Percentiles rank a stretch among this genome's conserved stretches.
These are phyloP conservation scores for Rhododendron mucronatum DNA, from an alignment of 148 eudicot species.

Conservation along the genomic window DNA sequence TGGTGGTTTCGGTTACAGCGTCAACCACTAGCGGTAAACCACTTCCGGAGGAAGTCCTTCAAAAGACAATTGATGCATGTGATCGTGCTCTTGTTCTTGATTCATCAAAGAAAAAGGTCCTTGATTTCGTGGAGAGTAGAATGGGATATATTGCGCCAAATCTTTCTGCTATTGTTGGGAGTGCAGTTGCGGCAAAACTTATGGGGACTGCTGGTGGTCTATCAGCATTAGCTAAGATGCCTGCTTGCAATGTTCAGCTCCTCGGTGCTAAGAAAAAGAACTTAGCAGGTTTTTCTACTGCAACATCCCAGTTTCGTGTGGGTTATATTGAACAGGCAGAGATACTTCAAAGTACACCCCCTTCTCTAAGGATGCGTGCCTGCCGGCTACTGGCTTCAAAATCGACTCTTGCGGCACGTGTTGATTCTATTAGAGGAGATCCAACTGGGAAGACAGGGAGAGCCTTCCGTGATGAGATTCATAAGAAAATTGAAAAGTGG, in stretches of 20 bases:
- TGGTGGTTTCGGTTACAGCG: constrained; percentile 97
- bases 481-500: constrained; percentile 97
- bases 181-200: constrained; percentile 95
- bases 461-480: constrained; percentile 62
- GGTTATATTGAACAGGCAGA: constrained; percentile 91
- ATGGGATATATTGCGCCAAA: constrained; percentile 97
- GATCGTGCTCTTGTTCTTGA: constrained; percentile 90
- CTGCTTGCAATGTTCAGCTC: constrained; percentile 93
- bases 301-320: constrained; percentile 88
- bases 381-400: constrained; percentile 84
- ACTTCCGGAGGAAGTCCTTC: constrained; percentile 75
- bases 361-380: constrained; percentile 79
- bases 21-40: constrained; percentile 98
- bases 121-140: constrained; percentile 94
- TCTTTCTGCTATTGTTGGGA: constrained; percentile 92
- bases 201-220: constrained; percentile 99
- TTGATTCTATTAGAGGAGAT: constrained; percentile 88
- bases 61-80: constrained; percentile 87
- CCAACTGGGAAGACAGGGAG: constrained; percentile 81
- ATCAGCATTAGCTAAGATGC: constrained; percentile 83
- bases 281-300: constrained; percentile 88
- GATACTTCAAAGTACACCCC: constrained; percentile 85
- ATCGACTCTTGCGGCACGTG: constrained; percentile 89
- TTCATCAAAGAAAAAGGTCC: constrained; percentile 79
- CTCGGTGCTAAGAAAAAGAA: constrained; percentile 90